phyloP scores from a whole-genome alignment of 2,329 filamentous ascomycete genomes.

The Claviceps sp. region DNA sequence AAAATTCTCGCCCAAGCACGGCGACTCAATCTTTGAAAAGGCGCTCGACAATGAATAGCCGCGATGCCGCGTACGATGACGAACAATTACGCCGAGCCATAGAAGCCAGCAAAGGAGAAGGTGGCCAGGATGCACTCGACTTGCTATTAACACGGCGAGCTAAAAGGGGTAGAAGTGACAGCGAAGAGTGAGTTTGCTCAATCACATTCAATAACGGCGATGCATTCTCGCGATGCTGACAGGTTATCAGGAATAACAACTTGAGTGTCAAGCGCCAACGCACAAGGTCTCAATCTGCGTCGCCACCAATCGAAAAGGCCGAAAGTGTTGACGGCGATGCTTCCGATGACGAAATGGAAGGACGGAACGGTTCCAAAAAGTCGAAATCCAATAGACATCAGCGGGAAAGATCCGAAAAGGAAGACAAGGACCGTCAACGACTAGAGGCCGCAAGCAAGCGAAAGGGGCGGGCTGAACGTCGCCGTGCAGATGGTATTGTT shows the following conservation, averaged over 20 bases:
- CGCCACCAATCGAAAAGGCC: slow-evolving; percentile 33
- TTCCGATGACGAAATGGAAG: slow-evolving; percentile 55
- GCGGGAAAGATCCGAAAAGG: slow-evolving; percentile 50
- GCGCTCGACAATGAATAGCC: slow-evolving; percentile 93
- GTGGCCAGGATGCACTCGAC: slow-evolving; percentile 34
- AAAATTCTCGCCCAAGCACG: slow-evolving; percentile 40
- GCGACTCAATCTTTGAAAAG: slow-evolving; percentile 56
- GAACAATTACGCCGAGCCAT: slow-evolving; percentile 79
- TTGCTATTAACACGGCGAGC: slow-evolving; percentile 44
- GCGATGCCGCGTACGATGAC: slow-evolving; percentile 89
- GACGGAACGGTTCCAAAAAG: slow-evolving; percentile 44
- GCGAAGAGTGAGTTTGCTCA: slow-evolving; percentile 65
- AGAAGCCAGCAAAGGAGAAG: slow-evolving; percentile 86
- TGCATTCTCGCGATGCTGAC: slow-evolving; percentile 11
- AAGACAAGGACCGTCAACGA: slow-evolving; percentile 62
- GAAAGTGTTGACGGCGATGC: slow-evolving; percentile 44
- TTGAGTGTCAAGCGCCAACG: slow-evolving; percentile 68
- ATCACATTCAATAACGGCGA: not conserved
- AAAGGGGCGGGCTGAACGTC: slow-evolving; percentile 68
- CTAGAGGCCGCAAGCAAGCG: slow-evolving; percentile 66
- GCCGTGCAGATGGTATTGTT: slow-evolving; percentile 61
- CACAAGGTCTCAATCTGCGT: slow-evolving; percentile 62
- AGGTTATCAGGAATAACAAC: slow-evolving; percentile 42
- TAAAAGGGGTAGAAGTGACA: slow-evolving; percentile 81
- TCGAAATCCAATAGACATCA: slow-evolving; percentile 46